Conservation (phyloP, 1,139 yeast genomes). For the Debaryomyces subglobosus region DNA sequence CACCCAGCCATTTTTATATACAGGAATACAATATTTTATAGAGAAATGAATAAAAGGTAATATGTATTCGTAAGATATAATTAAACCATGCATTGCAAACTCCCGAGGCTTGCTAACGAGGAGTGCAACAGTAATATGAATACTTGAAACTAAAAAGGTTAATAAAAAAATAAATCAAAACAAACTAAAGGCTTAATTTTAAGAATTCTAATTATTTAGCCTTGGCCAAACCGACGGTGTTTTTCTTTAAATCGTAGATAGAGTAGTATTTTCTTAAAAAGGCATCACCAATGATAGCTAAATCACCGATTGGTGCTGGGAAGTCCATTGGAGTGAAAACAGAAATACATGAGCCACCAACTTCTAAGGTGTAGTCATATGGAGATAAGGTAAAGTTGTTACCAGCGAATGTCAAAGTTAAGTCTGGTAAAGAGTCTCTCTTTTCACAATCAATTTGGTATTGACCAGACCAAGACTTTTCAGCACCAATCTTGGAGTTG, state of each 20-base stretch:
- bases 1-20: conserved; percentile 6
- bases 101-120: not conserved
- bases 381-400: conserved; percentile 87
- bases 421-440: conserved; percentile 83
- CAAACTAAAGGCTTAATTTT: not conserved
- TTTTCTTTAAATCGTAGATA: conserved; percentile 82
- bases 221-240: conserved; percentile 91
- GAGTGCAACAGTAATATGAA: not conserved
- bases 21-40: not conserved
- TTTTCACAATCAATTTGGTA: conserved; percentile 86
- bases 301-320: conserved; percentile 95
- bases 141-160: not conserved
- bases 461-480: conserved; percentile 96
- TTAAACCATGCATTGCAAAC: not conserved
- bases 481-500: conserved; percentile 95
- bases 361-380: conserved; percentile 89
- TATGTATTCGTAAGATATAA: not conserved
- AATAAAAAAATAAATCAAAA: conserved; percentile 1
- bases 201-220: conserved; percentile 42
- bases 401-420: conserved; percentile 87
- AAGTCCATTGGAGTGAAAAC: conserved; percentile 97
- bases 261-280: conserved; percentile 95
- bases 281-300: conserved; percentile 96
- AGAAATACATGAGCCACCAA: conserved; percentile 91
- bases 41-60: not conserved